Evolutionary conservation across 192 early-diverging fungal genomes (phyloP), one percentile per base, ranked within the genome.

Genomic region (Podila clonocystis): DNA sequence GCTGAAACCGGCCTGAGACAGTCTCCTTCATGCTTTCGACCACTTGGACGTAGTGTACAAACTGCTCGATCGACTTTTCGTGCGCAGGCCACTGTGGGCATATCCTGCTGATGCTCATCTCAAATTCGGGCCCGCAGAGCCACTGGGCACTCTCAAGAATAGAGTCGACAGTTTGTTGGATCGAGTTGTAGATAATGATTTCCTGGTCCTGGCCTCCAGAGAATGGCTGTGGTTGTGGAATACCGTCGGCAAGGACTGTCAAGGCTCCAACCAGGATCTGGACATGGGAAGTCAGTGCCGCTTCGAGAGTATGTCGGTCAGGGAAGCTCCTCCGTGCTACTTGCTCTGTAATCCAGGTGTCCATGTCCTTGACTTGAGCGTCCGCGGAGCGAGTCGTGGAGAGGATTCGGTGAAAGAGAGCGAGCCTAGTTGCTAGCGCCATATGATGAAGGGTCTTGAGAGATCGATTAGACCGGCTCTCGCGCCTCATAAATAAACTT

Each of bases 61-160:
- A 59, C 33, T 80, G 70, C 52, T 80, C 77, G 26, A 73, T 59
- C 30, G 67, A 69, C 3, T 61, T 38, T 33, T 69, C 77, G 29
- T 80, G 67, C 1, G 45, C 9, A 11, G 70, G 50, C 77, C 77
- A 80, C 33, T 80, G 70, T 0, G 77, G 67, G 34, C 77, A 80
- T 9, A 80, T 80, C 22, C 77, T 50, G 41, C 68, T 80, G 67
- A 80, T 73, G 1, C 68, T 65, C 77, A 80, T 69, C 52, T 72
- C 77, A 52, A 80, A 80, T 6, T 80, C 77, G 8, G 70, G 66
- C 17, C 77, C 77, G 50, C 77, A 80, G 28, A 80, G 77, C 77
- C 70, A 73, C 30, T 73, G 70, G 15, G 77, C 70, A 24, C 55
- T 68, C 60, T 68, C 77, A 0, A 80, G 58, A 2, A 80, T 55